These are phyloP conservation scores for Musa itinerans DNA, from an alignment of 176 grass and related monocot genomes.

Conservation along the genomic window DNA sequence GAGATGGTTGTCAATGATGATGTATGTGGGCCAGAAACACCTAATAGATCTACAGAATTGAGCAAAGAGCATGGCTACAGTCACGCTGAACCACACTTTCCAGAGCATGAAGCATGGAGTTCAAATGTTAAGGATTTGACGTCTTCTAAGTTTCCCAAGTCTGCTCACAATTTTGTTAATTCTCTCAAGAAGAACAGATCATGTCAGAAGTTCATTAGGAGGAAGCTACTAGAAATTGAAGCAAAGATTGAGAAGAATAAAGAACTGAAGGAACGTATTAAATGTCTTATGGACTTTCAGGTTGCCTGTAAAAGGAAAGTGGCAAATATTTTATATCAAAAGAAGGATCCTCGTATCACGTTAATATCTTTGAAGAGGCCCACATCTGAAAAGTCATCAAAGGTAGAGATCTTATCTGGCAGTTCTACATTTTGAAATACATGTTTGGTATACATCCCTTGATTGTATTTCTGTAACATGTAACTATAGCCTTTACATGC, in stretches of 20 bases:
- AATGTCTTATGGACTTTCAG: slow-evolving; percentile 84
- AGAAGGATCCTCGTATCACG: slow-evolving; percentile 71
- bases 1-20: neutral
- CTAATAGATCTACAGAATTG: neutral
- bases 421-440: neutral
- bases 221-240: slow-evolving; percentile 73
- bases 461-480: neutral
- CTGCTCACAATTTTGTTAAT: slow-evolving; percentile 54
- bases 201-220: slow-evolving; percentile 85
- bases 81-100: slow-evolving; percentile 1
- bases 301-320: slow-evolving; percentile 50
- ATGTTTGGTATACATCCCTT: neutral
- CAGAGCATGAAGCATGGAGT: slow-evolving; percentile 1
- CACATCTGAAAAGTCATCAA: slow-evolving; percentile 7
- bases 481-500: neutral
- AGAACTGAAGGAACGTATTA: slow-evolving; percentile 63
- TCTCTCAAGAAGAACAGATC: slow-evolving; percentile 82
- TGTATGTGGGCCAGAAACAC: neutral
- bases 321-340: slow-evolving; percentile 45
- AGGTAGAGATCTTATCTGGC: slow-evolving; percentile 34
- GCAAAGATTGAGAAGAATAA: slow-evolving; percentile 87
- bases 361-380: slow-evolving; percentile 48
- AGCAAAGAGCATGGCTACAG: neutral
- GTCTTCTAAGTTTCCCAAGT: slow-evolving; percentile 43
- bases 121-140: slow-evolving; percentile 14